phyloP scores from a whole-genome alignment of 306 rosid species.

The Casuarina cunninghamiana region DNA sequence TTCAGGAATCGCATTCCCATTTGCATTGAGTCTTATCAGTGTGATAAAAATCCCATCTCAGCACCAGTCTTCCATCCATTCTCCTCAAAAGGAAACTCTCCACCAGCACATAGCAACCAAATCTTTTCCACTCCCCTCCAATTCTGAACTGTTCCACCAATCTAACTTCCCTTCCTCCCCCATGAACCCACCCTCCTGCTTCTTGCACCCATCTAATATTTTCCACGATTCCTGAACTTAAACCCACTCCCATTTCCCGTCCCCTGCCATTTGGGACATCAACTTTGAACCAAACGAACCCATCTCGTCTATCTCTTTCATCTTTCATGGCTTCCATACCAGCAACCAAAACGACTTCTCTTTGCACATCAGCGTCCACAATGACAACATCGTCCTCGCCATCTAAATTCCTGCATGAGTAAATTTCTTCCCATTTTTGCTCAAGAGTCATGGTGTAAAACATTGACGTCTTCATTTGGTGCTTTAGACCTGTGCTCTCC shows the following conservation, averaged over 20 bases:
- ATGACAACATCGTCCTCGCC: conserved; percentile 34
- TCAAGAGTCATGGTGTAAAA: conserved; percentile 64
- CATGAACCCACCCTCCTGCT: conserved; percentile 69
- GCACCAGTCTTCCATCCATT: conserved; percentile 51
- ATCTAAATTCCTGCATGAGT: conserved; percentile 45
- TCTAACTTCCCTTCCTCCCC: conserved; percentile 39
- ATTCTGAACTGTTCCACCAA: conserved; percentile 49
- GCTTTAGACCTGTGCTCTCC: conserved; percentile 39
- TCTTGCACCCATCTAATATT: conserved; percentile 73
- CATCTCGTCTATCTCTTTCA: conserved; percentile 35
- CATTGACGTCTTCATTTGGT: conserved; percentile 63
- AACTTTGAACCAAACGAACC: conserved; percentile 48
- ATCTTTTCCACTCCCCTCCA: conserved; percentile 46
- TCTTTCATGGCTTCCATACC: conserved; percentile 55
- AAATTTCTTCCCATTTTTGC: conserved; percentile 85
- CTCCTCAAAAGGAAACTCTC: conserved; percentile 68
- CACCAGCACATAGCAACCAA: conserved; percentile 62
- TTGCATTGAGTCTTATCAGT: conserved; percentile 45
- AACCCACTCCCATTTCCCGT: conserved; percentile 43
- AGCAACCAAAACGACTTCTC: conserved; percentile 54
- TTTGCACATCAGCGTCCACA: conserved; percentile 51
- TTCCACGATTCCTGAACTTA: conserved; percentile 61
- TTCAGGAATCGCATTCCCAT: conserved; percentile 46
- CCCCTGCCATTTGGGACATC: conserved; percentile 26
- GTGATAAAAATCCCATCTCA: conserved; percentile 60